A percentile compares a stretch with the other conserved stretches of the same genome.
These are phyloP conservation scores for Dryas integrifolia DNA, from an alignment of 331 rosid species.

Conservation along the genomic window DNA sequence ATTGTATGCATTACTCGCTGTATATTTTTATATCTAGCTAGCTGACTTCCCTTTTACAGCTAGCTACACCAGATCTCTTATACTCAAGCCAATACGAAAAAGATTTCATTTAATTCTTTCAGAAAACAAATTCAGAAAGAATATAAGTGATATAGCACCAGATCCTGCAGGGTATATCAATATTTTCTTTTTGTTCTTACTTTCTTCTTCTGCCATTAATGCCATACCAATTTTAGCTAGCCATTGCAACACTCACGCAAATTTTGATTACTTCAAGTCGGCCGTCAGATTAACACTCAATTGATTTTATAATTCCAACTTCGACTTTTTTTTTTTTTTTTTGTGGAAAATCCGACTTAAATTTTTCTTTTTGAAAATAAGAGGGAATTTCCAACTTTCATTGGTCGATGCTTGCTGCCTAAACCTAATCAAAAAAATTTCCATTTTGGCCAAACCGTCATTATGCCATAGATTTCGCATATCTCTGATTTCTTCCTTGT, in stretches of 20 bases:
- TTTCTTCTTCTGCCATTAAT: background rate
- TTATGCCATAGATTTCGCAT: background rate
- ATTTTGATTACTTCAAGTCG: background rate
- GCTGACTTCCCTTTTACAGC: constrained; percentile 13
- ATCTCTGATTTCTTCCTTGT: background rate
- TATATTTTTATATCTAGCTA: background rate
- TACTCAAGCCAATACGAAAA: background rate
- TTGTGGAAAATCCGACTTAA: no score
- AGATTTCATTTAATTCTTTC: constrained; percentile 13
- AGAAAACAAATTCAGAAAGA: background rate
- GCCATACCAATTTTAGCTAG: background rate
- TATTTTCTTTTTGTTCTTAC: background rate
- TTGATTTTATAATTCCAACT: background rate
- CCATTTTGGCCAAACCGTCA: constrained; percentile 6
- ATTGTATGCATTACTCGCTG: background rate
- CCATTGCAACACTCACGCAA: background rate
- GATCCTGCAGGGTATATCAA: constrained; percentile 9
- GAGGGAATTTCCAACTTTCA: constrained; percentile 1
- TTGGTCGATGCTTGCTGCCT: background rate
- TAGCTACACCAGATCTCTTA: constrained; percentile 9
- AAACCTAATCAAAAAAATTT: background rate
- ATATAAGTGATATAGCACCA: background rate
- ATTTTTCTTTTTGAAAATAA: background rate
- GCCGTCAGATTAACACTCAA: background rate
- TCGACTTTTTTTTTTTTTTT: background rate